Base-by-base conservation (phyloP, 2,329 filamentous ascomycete genomes). In the Venturia aucupariae region DNA sequence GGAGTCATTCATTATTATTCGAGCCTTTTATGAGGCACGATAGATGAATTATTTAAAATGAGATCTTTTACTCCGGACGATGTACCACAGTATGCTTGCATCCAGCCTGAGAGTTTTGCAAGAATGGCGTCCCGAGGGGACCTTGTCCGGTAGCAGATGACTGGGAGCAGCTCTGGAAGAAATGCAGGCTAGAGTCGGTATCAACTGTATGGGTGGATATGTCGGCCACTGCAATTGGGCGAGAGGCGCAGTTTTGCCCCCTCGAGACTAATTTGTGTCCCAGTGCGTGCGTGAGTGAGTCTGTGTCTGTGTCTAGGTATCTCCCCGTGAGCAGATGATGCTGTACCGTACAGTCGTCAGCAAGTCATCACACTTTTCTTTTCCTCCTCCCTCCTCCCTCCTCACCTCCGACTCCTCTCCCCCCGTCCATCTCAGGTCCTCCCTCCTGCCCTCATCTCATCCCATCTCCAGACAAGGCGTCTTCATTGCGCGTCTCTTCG, bases 231-330 rank as follows among this genome's bases (percentile, higher is more conserved):
- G 10, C 27, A 10, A 51, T 51, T 51, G 46, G 46, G 10, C 22
- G 22, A 27, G 22, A 24, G 11, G 22, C 11, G 13, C 22, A 4
- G 24, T 13, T n/a, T 51, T 22, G 22, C 22, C 22, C 46, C 22
- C 46, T 51, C 46, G 46, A 30, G 7, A 51, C 46, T 51, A 51
- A 51, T 51, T 51, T 51, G 46, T 51, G 46, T 51, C 46, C 46
- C 13, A 30, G 46, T 7, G 46, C 46, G 46, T 48, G 46, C 32
- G 32, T 35, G 32, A 35, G 32, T 35, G 10, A 17, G 46, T n/a
- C n/a, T n/a, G n/a, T n/a, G n/a, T n/a, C n/a, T n/a, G n/a, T n/a
- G n/a, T n/a, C n/a, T n/a, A n/a, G n/a, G n/a, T n/a, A n/a, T 51
- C 46, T 46, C 17, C 42, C 42, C 19, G 42, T 46, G 42, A 46